Conservation (phyloP, 2,329 filamentous ascomycete species). For the Nemania serpens region DNA sequence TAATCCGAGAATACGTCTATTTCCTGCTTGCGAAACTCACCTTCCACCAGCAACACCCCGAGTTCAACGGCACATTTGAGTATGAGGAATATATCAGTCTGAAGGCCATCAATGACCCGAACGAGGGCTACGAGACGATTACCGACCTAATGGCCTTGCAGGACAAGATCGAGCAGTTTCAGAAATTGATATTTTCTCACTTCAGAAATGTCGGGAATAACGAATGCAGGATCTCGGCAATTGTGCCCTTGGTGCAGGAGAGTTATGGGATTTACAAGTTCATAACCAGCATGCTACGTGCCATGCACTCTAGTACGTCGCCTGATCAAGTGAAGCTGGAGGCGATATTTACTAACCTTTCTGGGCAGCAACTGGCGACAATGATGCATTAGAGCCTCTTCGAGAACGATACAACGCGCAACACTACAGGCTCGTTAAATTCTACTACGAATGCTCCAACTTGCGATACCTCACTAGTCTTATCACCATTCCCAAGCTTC, state of each 20-base stretch:
- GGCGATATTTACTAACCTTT: conserved; percentile 30
- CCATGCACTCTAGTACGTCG: conserved; percentile 90
- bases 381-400: conserved; percentile 87
- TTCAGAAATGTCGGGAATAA: conserved; percentile 92
- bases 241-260: conserved; percentile 93
- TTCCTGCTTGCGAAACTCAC: conserved; percentile 91
- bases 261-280: conserved; percentile 99
- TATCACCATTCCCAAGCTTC: conserved; percentile 94
- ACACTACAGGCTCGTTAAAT: conserved; percentile 94
- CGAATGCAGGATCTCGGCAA: conserved; percentile 91
- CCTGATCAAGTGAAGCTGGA: not conserved
- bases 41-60: conserved; percentile 96
- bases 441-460: conserved; percentile 99
- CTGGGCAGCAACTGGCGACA: conserved; percentile 78
- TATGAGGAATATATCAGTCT: conserved; percentile 99
- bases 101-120: conserved; percentile 97
- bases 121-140: conserved; percentile 97
- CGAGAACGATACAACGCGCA: conserved; percentile 91
- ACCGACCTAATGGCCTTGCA: conserved; percentile 95
- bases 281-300: conserved; percentile 97
- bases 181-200: conserved; percentile 97
- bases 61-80: conserved; percentile 98
- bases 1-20: conserved; percentile 96
- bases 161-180: conserved; percentile 97
- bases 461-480: conserved; percentile 93